Base-by-base conservation (phyloP, 352 stramenopile species). In the Stephanocyclus meneghinianus region DNA sequence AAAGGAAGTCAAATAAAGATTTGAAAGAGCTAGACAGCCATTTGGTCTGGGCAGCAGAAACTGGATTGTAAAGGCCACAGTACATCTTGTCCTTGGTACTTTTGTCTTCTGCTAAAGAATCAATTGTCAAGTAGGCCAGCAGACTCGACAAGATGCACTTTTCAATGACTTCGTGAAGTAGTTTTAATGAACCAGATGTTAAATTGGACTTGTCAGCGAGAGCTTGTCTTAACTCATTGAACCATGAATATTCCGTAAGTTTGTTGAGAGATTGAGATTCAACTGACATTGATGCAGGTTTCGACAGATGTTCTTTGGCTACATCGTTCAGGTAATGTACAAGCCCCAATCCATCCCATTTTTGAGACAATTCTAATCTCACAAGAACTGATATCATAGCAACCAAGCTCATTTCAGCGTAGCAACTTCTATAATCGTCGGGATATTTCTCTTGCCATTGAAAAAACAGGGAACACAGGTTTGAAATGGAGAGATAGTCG, bases 381-480 rank as follows among this genome's bases (percentile, higher is more conserved):
- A 85, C 56, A 21, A 93, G 77, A n/a, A 91, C 82, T 56, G 66
- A 74, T 48, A 71, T 48, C 55, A 91, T 76, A 64, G 84, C 80
- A 37, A 83, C 79, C 16, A 93, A 56, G 71, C 76, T 91, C 10
- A 93, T 76, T 48, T 80, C 50, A 2, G 86, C 88, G 78, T 84
- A 90, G 45, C 79, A 91, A 59, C 83, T 82, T 53, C 78, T 79
- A 68, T 89, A 91, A 69, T 91, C 84, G 18, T 90, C 81, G 18
- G 73, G 40, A 68, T 91, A 79, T 18, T 71, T 60, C 11, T 68
- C n/a, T 48, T 86, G 61, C 88, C 88, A 93, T 35, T 83, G 29
- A n/a, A 70, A 53, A 78, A 91, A 93, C 11, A 88, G 18, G 10
- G 64, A 37, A n/a, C 63, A 69, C 2, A 93, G 59, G n/a, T 70